These are phyloP conservation scores for Nephelium lappaceum DNA, from an alignment of 345 rosid species.

Conservation along the genomic window DNA sequence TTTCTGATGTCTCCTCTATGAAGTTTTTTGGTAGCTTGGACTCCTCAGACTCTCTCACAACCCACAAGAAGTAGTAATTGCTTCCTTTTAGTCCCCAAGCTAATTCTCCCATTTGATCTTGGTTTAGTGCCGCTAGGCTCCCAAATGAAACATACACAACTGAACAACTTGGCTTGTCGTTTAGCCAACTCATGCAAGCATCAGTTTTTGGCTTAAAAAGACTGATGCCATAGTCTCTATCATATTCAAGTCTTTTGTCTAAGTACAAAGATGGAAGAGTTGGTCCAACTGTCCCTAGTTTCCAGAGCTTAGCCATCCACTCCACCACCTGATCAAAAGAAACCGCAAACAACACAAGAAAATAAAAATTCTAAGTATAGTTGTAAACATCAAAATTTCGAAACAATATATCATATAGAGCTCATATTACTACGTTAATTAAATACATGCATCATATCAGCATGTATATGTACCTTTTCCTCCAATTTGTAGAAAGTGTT, in stretches of 20 bases:
- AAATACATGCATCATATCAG: too few species aligned
- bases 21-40: slow-evolving; percentile 33
- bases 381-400: neutral
- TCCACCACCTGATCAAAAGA: slow-evolving; percentile 31
- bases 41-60: slow-evolving; percentile 31
- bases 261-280: slow-evolving; percentile 28
- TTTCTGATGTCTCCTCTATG: slow-evolving; percentile 8
- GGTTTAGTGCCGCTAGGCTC: slow-evolving; percentile 26
- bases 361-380: too few species aligned
- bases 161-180: slow-evolving; percentile 23
- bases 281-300: slow-evolving; percentile 25
- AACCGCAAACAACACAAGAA: neutral
- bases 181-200: slow-evolving; percentile 31
- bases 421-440: neutral
- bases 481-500: slow-evolving; percentile 28
- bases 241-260: slow-evolving; percentile 22
- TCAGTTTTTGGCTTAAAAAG: slow-evolving; percentile 17
- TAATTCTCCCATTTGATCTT: slow-evolving; percentile 31
- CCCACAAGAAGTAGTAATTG: slow-evolving; percentile 36
- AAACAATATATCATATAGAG: neutral
- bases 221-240: slow-evolving; percentile 16
- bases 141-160: slow-evolving; percentile 46
- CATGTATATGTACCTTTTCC: neutral
- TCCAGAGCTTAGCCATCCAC: slow-evolving; percentile 30
- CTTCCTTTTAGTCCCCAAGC: slow-evolving; percentile 24